These are phyloP conservation scores for Gleditsia sinensis DNA, from an alignment of 306 rosid genomes.

Conservation along the genomic window DNA sequence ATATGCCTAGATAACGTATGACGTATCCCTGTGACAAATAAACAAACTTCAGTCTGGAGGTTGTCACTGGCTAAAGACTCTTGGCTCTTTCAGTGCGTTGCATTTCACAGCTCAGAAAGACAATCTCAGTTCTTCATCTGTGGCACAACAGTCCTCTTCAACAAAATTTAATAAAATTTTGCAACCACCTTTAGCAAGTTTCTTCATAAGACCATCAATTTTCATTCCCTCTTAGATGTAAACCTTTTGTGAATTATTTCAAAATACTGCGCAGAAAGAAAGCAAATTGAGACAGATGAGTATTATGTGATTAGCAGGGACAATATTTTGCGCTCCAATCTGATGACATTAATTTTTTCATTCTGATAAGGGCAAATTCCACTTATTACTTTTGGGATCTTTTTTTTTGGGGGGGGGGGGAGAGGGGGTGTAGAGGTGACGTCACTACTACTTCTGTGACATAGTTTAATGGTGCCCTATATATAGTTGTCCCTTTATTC, in stretches of 20 bases:
- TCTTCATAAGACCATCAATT: constrained; percentile 11
- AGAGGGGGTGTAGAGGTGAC: background rate
- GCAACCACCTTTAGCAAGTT: constrained; percentile 15
- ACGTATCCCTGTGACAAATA: constrained; percentile 23
- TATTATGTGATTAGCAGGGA: background rate
- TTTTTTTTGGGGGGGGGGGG: background rate
- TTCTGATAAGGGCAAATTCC: constrained; percentile 4
- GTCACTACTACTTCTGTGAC: background rate
- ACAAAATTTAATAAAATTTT: constrained; percentile 26
- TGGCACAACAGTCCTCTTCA: constrained; percentile 20
- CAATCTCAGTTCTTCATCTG: constrained; percentile 19
- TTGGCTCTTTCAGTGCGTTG: background rate
- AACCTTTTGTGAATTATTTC: background rate
- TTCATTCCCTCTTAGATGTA: constrained; percentile 11
- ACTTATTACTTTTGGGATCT: background rate
- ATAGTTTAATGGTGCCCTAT: background rate
- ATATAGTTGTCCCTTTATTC: constrained; percentile 26
- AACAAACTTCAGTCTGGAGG: no score
- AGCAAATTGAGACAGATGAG: background rate
- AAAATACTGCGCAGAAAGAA: constrained; percentile 13
- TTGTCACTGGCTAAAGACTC: background rate
- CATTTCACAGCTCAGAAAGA: constrained; percentile 20
- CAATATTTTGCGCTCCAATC: constrained; percentile 11
- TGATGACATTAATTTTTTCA: background rate
- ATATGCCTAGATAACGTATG: constrained; percentile 23